These are phyloP conservation scores for Pichia nakasei DNA, from an alignment of 805 yeast species.

Conservation along the genomic window DNA sequence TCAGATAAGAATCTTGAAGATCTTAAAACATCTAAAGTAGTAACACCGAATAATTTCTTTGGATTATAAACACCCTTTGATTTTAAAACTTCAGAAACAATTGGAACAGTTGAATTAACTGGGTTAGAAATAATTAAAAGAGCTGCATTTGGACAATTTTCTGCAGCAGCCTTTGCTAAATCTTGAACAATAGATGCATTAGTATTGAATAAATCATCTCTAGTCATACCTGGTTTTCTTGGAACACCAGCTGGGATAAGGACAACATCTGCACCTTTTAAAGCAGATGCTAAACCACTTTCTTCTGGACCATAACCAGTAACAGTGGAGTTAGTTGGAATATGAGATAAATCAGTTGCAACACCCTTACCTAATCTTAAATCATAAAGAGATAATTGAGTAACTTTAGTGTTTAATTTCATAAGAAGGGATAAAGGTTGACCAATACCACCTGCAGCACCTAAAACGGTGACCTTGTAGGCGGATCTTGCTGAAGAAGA, in stretches of 20 bases:
- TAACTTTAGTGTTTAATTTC: constrained; percentile 83
- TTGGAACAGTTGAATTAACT: constrained; percentile 95
- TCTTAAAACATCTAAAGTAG: constrained; percentile 88
- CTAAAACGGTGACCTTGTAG: constrained; percentile 73
- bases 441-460: constrained; percentile 95
- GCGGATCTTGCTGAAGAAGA: constrained; percentile 58
- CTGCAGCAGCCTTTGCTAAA: constrained; percentile 79
- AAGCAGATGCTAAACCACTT: constrained; percentile 59
- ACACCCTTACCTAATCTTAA: constrained; percentile 92
- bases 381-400: constrained; percentile 80
- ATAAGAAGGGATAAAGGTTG: constrained; percentile 76
- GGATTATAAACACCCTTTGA: constrained; percentile 83
- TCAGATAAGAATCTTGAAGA: constrained; percentile 76
- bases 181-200: constrained; percentile 93
- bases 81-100: constrained; percentile 88
- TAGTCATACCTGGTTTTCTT: constrained; percentile 98
- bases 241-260: constrained; percentile 97
- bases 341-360: constrained; percentile 91
- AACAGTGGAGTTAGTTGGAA: constrained; percentile 86
- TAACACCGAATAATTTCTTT: constrained; percentile 88
- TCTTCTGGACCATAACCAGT: constrained; percentile 77
- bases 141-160: constrained; percentile 75
- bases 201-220: constrained; percentile 94
- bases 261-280: constrained; percentile 75
- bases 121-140: constrained; percentile 85